These are phyloP conservation scores for Lichtheimia corymbifera DNA, from an alignment of 371 early-diverging fungal species.

Conservation along the genomic window DNA sequence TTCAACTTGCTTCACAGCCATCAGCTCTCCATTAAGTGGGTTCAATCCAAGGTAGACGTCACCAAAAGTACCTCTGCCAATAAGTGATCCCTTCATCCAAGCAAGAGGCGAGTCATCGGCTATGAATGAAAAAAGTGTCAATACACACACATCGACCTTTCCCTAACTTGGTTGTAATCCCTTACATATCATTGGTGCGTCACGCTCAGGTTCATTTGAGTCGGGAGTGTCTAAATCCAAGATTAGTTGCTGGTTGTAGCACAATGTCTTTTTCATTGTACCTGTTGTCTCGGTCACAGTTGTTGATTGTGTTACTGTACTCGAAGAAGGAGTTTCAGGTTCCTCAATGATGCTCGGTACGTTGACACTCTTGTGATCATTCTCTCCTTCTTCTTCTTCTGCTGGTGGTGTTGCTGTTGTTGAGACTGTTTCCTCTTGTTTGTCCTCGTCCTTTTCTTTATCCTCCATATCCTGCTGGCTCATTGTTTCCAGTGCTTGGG, in stretches of 20 bases:
- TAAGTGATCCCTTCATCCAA: constrained; percentile 90
- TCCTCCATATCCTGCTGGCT: not conserved
- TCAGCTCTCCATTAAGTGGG: constrained; percentile 79
- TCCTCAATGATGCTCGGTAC: no score
- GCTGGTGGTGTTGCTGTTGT: constrained; percentile 2
- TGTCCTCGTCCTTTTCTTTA: not conserved
- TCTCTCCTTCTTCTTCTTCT: not conserved
- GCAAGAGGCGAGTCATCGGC: constrained; percentile 23
- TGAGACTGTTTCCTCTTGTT: not conserved
- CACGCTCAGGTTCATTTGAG: not conserved
- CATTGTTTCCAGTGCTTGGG: not conserved
- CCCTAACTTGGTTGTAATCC: no score
- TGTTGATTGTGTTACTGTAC: no score
- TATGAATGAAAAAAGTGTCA: not conserved
- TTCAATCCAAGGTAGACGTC: constrained; percentile 93
- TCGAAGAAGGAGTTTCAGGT: no score
- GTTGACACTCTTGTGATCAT: no score
- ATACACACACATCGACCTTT: not conserved
- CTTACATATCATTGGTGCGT: constrained; percentile 4
- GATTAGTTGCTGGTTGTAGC: not conserved
- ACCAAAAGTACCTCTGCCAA: constrained; percentile 98
- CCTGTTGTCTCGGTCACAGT: no score
- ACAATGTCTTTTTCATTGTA: not conserved
- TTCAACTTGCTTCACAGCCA: constrained; percentile 99
- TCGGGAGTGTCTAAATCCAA: no score